Evolutionary conservation across 2,329 filamentous ascomycete genomes (phyloP).

Genomic region (Colletotrichum somersetense): DNA sequence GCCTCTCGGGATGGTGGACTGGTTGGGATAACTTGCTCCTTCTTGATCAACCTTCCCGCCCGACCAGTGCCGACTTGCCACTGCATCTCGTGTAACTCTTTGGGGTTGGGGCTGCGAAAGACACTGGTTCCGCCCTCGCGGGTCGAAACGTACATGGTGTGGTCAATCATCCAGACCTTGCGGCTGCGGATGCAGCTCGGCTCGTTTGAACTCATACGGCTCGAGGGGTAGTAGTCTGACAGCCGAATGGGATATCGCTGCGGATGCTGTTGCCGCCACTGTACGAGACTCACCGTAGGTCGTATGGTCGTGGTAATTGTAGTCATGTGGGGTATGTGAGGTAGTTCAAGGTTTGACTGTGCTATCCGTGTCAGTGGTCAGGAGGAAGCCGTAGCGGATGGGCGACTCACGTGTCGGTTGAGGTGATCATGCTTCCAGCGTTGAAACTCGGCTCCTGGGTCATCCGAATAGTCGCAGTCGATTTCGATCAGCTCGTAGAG

Average conservation of each 20-base stretch:
- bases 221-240: conserved; percentile 52
- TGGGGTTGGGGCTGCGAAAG: conserved; percentile 53
- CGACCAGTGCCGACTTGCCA: conserved; percentile 50
- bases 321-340: conserved; percentile 61
- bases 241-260: conserved; percentile 56
- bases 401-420: conserved; percentile 55
- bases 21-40: conserved; percentile 48
- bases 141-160: conserved; percentile 58
- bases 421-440: conserved; percentile 61
- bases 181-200: conserved; percentile 53
- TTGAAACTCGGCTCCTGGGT: conserved; percentile 60
- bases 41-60: conserved; percentile 52
- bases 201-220: conserved; percentile 45
- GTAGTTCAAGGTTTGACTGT: conserved; percentile 58
- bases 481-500: conserved; percentile 62
- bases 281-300: conserved; percentile 53
- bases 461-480: conserved; percentile 58
- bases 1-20: conserved; percentile 24
- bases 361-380: conserved; percentile 23
- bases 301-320: conserved; percentile 58
- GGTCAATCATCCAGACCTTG: conserved; percentile 59
- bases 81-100: conserved; percentile 57
- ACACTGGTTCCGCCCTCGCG: conserved; percentile 54
- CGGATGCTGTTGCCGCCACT: conserved; percentile 54
- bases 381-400: background rate